Evolutionary conservation across 352 stramenopile genomes (phyloP), one percentile per base, ranked within the genome.

Genomic region (Aphanomyces euteiches): DNA sequence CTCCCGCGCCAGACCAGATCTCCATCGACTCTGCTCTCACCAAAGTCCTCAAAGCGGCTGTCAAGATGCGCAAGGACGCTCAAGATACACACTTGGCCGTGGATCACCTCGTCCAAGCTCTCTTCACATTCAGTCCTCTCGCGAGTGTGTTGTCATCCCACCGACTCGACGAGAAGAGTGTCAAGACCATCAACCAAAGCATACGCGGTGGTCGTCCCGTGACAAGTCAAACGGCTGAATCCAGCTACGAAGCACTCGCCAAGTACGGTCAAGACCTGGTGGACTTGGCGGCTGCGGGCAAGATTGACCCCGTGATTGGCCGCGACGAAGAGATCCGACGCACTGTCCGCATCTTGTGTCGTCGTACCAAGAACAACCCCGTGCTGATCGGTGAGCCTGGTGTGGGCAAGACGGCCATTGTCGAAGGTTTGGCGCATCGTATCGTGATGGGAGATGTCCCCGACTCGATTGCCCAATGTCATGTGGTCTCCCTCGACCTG

Each of bases 281-380:
- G 8, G 79, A 90, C 60, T 76, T 90, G 17, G 97, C 97, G 0
- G 79, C 85, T 56, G 83, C 96, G 28, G 97, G 97, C 38, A 99
- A 99, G 76, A 90, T 99, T 10, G 97, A 99, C 77, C 97, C 97
- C 0, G 96, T 99, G 4, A 98, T 99, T 78, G 97, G 97, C 6
- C 83, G 97, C 12, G 97, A 99, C 65, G 91, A 98, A 73, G 96
- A 99, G 78, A 99, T 99, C 63, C 82, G 94, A 41, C 85, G 96
- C 8, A 80, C 96, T 6, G 95, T 99, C 39, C 95, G 97, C 67
- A 99, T 99, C 63, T 77, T 99, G 13, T 93, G 87, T 71, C 84
- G 97, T 38, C 87, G 96, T 34, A 98, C 93, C 12, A 99, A 99
- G 82, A 99, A 99, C 79, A 99, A 99, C 74, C 95, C 96, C 0